Conservation (phyloP, 2,329 filamentous ascomycete genomes). For the Fusarium subglutinans region DNA sequence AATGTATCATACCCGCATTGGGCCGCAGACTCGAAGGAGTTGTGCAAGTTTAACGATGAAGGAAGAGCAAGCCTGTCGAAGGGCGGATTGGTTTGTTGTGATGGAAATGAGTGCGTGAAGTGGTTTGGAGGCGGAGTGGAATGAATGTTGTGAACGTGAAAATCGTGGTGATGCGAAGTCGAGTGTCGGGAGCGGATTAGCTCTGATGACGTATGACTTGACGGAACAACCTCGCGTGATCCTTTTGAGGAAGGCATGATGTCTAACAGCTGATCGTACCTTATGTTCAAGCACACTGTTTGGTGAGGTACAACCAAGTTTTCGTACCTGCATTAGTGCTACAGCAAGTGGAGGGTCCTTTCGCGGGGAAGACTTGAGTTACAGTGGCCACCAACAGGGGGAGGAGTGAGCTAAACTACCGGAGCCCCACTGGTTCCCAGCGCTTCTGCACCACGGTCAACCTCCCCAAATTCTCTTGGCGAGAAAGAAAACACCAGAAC, state of each 20-base stretch:
- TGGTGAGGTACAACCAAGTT: background rate
- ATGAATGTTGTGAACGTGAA: background rate
- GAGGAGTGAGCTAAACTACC: background rate
- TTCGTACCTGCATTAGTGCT: background rate
- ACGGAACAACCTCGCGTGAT: background rate
- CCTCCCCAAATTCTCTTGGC: fast-evolving
- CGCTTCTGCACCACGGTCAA: background rate
- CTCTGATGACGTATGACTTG: background rate
- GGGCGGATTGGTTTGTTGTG: background rate
- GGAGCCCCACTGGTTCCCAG: background rate
- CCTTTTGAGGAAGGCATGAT: background rate
- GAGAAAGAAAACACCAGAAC: background rate
- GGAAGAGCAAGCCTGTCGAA: background rate
- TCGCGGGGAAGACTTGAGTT: background rate
- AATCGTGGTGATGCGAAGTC: background rate
- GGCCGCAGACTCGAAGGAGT: conserved; percentile 5
- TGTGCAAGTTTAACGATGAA: background rate
- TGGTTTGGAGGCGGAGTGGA: background rate
- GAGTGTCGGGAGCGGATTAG: background rate
- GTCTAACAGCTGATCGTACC: no score
- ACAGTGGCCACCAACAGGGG: background rate
- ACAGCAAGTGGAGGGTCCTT: background rate
- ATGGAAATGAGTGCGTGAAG: background rate
- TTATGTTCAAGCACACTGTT: background rate
- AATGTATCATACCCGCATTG: background rate